Evolutionary conservation across 2,329 filamentous ascomycete genomes (phyloP), one percentile per base, ranked within the genome.

Genomic region (Scopulariopsis brevicaulis): DNA sequence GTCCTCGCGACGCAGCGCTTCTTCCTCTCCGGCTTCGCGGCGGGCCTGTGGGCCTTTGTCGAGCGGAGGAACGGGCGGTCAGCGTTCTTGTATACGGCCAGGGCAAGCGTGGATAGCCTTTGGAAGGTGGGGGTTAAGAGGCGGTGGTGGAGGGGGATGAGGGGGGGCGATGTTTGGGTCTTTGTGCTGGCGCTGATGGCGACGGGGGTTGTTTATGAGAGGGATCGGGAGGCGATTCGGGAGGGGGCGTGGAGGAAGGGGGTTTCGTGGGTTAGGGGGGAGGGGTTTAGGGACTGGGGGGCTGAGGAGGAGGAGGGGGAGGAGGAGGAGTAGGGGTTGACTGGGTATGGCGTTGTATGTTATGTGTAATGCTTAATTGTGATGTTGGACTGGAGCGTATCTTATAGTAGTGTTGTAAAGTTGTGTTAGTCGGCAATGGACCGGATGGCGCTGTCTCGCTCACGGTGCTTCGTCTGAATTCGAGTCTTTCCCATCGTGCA

Each of bases 61-160:
- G 87, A 91, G 67, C 77, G 85, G 52, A 75, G 77, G 55, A 74
- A 79, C 60, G 82, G 86, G 50, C 75, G 88, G 18, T 77, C 79
- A 1, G 81, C 89, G 58, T 96, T 95, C 70, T 65, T 96, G 60
- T 94, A 94, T 70, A 85, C 83, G 62, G 83, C 88, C 34, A 80
- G 92, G 2, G 74, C 86, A n/a, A 90, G 87, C 60, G 77, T 96
- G 34, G 89, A 96, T 68, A 89, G 84, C 43, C 71, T 91, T 53
- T 97, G 91, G 90, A 96, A 96, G 75, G 90, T 96, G 0, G 91
- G 92, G n/a, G 83, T 88, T 58, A 97, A 97, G 83, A 78, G 86
- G 37, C 82, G 90, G 1, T 90, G 90, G 84, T 96, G 93, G 90
- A 84, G 81, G 62, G 89, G 89, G 12, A 79, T 94, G 68, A 83